Conservation (phyloP, 225 moss, liverwort and hornwort genomes). For the Asterella californica region DNA sequence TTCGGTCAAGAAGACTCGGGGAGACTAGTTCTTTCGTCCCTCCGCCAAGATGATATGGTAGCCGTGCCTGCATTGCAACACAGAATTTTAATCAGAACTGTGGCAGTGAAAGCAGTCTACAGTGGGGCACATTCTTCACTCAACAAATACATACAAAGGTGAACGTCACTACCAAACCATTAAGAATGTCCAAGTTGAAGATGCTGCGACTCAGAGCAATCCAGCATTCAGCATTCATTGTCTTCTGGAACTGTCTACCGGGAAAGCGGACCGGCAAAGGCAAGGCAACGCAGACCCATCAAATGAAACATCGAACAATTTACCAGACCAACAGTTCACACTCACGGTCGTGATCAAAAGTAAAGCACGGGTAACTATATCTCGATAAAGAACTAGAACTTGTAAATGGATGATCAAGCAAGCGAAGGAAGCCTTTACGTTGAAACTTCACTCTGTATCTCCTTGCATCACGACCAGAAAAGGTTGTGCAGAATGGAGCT, state of each 20-base stretch:
- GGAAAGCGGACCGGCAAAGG: not conserved
- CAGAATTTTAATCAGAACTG: no score
- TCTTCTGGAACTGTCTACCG: no score
- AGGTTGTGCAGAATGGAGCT: not conserved
- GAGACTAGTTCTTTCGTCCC: slow-evolving; percentile 79
- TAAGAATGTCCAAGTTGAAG: not conserved
- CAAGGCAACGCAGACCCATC: not conserved
- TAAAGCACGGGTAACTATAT: not conserved
- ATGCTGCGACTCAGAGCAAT: not conserved
- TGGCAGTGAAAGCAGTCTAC: not conserved
- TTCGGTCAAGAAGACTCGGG: not conserved
- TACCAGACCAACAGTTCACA: no score
- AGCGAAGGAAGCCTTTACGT: not conserved
- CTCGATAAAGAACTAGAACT: not conserved
- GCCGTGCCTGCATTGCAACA: slow-evolving; percentile 65
- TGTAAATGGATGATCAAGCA: not conserved
- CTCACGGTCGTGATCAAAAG: not conserved
- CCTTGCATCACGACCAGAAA: not conserved
- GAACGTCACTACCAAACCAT: not conserved
- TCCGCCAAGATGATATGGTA: slow-evolving; percentile 96
- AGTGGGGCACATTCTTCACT: not conserved
- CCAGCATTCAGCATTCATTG: not conserved
- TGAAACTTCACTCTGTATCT: not conserved
- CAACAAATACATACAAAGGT: not conserved
- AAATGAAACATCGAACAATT: no score